These are phyloP conservation scores for Dissophora ornata DNA, from an alignment of 192 early-diverging fungal species.

Conservation along the genomic window DNA sequence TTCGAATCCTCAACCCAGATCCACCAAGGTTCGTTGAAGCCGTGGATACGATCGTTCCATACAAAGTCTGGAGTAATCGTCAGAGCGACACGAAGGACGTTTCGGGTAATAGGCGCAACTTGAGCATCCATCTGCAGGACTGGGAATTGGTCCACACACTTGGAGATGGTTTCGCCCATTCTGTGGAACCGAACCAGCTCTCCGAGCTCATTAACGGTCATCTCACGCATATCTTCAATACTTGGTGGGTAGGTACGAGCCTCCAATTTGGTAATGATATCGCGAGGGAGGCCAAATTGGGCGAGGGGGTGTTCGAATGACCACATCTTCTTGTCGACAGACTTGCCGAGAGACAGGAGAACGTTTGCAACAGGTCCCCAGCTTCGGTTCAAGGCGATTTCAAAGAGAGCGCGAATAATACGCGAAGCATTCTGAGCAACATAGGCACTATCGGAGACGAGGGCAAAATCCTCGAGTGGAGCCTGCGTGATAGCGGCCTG, in stretches of 20 bases:
- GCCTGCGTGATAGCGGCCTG: conserved; percentile 87
- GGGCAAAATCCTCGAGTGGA: conserved; percentile 89
- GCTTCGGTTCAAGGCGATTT: conserved; percentile 90
- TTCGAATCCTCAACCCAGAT: conserved; percentile 96
- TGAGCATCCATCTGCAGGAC: conserved; percentile 80
- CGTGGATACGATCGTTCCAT: conserved; percentile 96
- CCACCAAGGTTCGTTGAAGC: conserved; percentile 91
- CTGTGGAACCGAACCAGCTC: conserved; percentile 83
- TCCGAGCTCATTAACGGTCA: conserved; percentile 88
- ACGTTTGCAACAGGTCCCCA: conserved; percentile 88
- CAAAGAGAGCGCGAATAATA: conserved; percentile 94
- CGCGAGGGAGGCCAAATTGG: conserved; percentile 84
- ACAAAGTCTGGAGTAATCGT: conserved; percentile 87
- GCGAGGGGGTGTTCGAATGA: conserved; percentile 87
- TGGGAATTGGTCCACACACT: conserved; percentile 89
- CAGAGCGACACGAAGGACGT: conserved; percentile 86
- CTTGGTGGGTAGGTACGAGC: conserved; percentile 56
- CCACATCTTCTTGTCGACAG: conserved; percentile 93
- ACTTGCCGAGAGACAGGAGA: conserved; percentile 86
- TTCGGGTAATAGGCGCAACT: conserved; percentile 94
- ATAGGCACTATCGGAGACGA: conserved; percentile 93
- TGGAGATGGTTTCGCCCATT: conserved; percentile 79
- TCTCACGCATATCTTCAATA: conserved; percentile 83
- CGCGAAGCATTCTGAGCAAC: conserved; percentile 95
- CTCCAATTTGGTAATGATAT: conserved; percentile 82